Percentiles rank a stretch among this genome's conserved stretches.
Conservation (phyloP, 2,329 filamentous ascomycete species). For the Aureobasidium uvarum region DNA sequence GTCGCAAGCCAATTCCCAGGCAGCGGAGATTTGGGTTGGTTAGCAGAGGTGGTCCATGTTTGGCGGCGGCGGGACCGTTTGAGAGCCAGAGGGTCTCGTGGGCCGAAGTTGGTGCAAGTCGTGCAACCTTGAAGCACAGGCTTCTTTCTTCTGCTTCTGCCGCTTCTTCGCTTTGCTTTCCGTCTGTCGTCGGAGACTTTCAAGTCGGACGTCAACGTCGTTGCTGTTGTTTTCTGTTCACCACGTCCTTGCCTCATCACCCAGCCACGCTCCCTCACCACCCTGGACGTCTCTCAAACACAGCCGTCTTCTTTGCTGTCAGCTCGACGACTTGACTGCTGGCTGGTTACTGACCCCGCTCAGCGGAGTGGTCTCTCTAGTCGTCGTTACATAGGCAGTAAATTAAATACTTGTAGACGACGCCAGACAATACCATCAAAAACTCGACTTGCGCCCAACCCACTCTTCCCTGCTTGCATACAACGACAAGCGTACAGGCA, state of each 20-base stretch:
- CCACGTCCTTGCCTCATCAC: constrained; percentile 7
- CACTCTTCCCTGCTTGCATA: background rate
- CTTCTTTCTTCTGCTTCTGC: constrained; percentile 20
- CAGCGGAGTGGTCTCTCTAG: constrained; percentile 13
- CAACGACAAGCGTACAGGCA: background rate
- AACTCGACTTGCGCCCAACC: constrained; percentile 8
- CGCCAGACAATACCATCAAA: constrained; percentile 12
- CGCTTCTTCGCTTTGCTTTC: constrained; percentile 24
- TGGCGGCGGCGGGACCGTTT: constrained; percentile 26
- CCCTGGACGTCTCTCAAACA: background rate
- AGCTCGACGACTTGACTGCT: constrained; percentile 9
- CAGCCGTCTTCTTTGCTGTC: background rate
- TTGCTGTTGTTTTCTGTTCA: constrained; percentile 12
- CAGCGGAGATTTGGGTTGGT: constrained; percentile 23
- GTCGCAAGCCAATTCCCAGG: constrained; percentile 10
- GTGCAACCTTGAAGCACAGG: constrained; percentile 25
- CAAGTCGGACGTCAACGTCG: constrained; percentile 15
- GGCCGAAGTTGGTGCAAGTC: constrained; percentile 17
- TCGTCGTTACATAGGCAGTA: constrained; percentile 23
- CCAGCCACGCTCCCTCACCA: constrained; percentile 1
- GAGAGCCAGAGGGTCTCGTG: constrained; percentile 23
- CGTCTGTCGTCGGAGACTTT: constrained; percentile 25
- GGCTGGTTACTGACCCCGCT: constrained; percentile 22
- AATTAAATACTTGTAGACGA: constrained; percentile 23
- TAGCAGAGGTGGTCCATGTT: constrained; percentile 14